These are phyloP conservation scores for Eimeria zaria DNA, from an alignment of 169 alveolate genomes.

Conservation along the genomic window DNA sequence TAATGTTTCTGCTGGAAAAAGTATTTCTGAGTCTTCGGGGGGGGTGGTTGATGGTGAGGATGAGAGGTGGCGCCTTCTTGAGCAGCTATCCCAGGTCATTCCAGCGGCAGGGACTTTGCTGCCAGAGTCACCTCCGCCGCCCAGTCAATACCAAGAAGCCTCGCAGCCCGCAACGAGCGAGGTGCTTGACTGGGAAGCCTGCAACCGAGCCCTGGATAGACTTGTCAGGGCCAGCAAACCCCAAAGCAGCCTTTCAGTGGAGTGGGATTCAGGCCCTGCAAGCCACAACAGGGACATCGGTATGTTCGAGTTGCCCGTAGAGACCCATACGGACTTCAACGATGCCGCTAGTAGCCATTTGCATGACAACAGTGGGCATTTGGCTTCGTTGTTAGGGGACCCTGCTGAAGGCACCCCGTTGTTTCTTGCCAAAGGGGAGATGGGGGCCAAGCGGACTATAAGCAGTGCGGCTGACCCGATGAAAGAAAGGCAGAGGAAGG, in stretches of 20 bases:
- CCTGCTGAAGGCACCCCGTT: neutral
- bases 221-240: constrained; percentile 44
- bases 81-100: constrained; percentile 61
- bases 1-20: neutral
- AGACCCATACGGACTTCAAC: neutral
- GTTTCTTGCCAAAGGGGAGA: constrained; percentile 19
- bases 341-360: neutral
- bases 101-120: constrained; percentile 44
- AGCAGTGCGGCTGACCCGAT: constrained; percentile 62
- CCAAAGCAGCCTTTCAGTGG: constrained; percentile 1
- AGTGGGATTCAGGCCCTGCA: constrained; percentile 29
- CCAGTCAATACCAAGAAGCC: neutral
- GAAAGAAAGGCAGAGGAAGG: constrained; percentile 69
- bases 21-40: neutral
- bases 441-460: neutral
- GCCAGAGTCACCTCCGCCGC: constrained; percentile 16
- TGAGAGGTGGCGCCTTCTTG: constrained; percentile 39
- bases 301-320: constrained; percentile 36
- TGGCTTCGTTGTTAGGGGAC: constrained; percentile 2
- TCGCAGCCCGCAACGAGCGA: neutral
- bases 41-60: constrained; percentile 10
- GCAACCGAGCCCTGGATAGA: constrained; percentile 54
- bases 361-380: constrained; percentile 1
- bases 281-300: constrained; percentile 20
- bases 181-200: constrained; percentile 54